Base-by-base conservation (phyloP, 2,329 filamentous ascomycete species). In the Aspergillus calidoustus region DNA sequence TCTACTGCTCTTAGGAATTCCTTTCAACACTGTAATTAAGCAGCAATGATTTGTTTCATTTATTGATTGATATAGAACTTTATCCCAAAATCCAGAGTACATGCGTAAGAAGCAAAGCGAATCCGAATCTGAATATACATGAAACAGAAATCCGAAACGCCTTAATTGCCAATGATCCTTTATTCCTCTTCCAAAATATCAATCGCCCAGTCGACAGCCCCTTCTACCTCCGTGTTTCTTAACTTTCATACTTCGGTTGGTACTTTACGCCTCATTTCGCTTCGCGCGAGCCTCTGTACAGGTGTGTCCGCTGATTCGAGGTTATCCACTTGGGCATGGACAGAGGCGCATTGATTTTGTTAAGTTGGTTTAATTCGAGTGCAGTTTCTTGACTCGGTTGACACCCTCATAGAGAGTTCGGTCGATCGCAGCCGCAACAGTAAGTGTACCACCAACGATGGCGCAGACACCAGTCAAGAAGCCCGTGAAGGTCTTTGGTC, bases 391-490 rank as follows among this genome's bases (percentile, higher is more conserved):
- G 66, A 98, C 83, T 74, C 91, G 87, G 61, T 89, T 87, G 3
- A 87, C 86, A 47, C 95, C 95, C 79, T 99, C 95, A 71, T 97
- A 99, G 64, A 98, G 79, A 54, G 91, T 91, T 60, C 96, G 87
- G 76, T 99, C 95, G 34, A 99, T 82, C 4, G 95, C 95, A 6
- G 96, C 95, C 11, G 95, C 95, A 19, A 99, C 95, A 0, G 95
- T 99, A 68, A 99, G 80, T 0, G 95, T 99, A 68, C 95, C 95
- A 64, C 95, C 95, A 54, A 99, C 89, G 64, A 98, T 91, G 43
- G 94, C 94, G 77, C 95, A 99, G 22, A 99, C 87, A 52, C 95
- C 95, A 1, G 95, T 94, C 61, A 99, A 79, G 83, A 99, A 99
- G 19, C 91, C 91, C 0, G 92, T 88, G 76, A 99, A 96, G 4